These are phyloP conservation scores for Nothophaeocryptopus gaeumannii DNA, from an alignment of 2,329 filamentous ascomycete species.

Conservation along the genomic window DNA sequence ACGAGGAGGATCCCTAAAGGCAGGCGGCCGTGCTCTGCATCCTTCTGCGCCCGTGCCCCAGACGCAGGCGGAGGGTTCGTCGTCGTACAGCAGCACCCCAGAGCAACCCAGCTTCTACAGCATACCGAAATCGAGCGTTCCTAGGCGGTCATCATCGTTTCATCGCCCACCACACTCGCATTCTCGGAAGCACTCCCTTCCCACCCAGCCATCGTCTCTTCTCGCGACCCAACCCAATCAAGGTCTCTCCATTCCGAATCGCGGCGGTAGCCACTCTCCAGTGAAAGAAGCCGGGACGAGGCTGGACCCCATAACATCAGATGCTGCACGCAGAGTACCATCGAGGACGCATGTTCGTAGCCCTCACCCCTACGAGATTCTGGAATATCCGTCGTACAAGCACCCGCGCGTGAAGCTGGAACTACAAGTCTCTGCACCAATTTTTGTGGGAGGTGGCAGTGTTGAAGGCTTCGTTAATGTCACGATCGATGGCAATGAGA, in stretches of 20 bases:
- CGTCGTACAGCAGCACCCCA: constrained; percentile 35
- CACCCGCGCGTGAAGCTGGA: constrained; percentile 51
- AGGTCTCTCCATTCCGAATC: constrained; percentile 42
- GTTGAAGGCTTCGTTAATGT: constrained; percentile 52
- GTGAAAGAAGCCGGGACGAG: constrained; percentile 44
- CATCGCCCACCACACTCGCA: constrained; percentile 7
- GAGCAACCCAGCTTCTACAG: constrained; percentile 47
- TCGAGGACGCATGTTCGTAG: constrained; percentile 51
- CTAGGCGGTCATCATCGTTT: constrained; percentile 46
- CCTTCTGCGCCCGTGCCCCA: neutral
- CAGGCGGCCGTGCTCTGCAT: neutral
- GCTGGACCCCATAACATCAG: constrained; percentile 44
- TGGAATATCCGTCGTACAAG: constrained; percentile 49
- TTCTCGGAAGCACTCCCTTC: constrained; percentile 24
- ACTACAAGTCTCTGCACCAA: constrained; percentile 49
- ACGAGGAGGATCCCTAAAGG: constrained; percentile 24
- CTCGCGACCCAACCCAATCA: constrained; percentile 9
- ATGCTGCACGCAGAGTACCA: constrained; percentile 43
- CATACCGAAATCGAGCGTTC: constrained; percentile 45
- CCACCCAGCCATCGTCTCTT: constrained; percentile 9
- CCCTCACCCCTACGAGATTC: constrained; percentile 46
- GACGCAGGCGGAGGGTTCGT: constrained; percentile 24
- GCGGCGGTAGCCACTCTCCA: constrained; percentile 49
- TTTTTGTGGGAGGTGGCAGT: constrained; percentile 56
- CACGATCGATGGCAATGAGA: constrained; percentile 47